Evolutionary conservation across 805 yeast genomes (phyloP), one percentile per base, ranked within the genome.

Genomic region (Yamadazyma akitaensis): DNA sequence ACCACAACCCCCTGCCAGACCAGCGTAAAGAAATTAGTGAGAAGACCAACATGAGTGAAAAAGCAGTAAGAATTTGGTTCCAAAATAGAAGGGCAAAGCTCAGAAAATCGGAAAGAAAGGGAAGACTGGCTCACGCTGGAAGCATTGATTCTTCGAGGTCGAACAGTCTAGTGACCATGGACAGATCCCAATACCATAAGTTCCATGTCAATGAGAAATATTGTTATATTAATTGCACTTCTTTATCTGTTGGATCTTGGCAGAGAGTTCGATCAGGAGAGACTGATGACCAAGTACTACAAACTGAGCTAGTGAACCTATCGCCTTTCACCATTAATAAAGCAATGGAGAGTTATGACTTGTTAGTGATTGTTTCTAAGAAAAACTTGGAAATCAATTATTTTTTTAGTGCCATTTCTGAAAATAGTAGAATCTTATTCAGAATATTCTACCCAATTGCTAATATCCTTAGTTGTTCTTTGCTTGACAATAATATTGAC

Each of bases 31-130:
- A 73, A 26, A 81, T 90, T 33, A 81, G 94, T 34, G 80, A 76
- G 2, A 75, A 75, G 50, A 86, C 95, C 1, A 86, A 84, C 16
- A 84, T 89, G 87, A 80, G 90, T 12, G 96, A 90, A 56, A 78
- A 94, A 51, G 88, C 91, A 12, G 96, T 90, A 2, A 75, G 96
- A 46, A 90, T 90, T 37, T 90, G 97, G 97, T 90, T 88, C 59
- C 97, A 90, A 63, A 89, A 89, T 61, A 72, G 91, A 56, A 70
- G 97, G 51, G 94, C 94, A 17, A 87, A 86, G 61, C 75, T 81
- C 37, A 74, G 90, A 57, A 85, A 85, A 63, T 64, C 78, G 57
- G 86, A 82, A 55, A 75, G 82, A 47, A 65, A 75, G 62, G 67
- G 62, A 59, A 48, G 55, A 39, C 30, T 48, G 13, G 44, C 53